Evolutionary conservation across 169 alveolate species (phyloP).

Genomic region (Cyclospora cayetanensis): DNA sequence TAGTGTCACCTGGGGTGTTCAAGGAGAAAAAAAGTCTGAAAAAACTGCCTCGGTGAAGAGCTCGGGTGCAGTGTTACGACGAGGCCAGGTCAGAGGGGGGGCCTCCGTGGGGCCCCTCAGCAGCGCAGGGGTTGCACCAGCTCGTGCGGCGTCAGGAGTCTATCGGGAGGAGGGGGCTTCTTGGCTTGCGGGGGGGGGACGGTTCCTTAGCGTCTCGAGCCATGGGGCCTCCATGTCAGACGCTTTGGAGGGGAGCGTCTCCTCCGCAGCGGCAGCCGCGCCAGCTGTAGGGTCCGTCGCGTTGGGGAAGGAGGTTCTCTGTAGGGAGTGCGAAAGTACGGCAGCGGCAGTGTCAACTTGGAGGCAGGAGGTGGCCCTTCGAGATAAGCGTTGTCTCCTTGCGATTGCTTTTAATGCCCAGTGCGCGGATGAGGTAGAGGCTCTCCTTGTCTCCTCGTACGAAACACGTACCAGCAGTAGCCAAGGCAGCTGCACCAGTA

Average conservation of each 20-base stretch:
- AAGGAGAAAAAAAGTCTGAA: neutral
- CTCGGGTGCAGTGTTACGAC: neutral
- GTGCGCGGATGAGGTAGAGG: neutral
- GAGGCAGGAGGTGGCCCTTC: neutral
- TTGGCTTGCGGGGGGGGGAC: too few species aligned
- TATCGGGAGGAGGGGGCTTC: too few species aligned
- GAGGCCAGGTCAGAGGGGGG: neutral
- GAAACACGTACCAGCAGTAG: neutral
- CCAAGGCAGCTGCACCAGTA: neutral
- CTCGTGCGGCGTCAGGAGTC: too few species aligned
- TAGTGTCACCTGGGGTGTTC: neutral
- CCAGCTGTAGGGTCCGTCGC: neutral
- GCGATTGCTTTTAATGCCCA: neutral
- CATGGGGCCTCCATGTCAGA: too few species aligned
- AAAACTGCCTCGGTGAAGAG: neutral
- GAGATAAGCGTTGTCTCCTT: neutral
- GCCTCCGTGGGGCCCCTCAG: neutral
- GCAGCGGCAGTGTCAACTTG: neutral
- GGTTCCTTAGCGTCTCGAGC: too few species aligned
- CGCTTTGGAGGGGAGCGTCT: neutral
- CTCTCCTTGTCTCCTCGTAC: neutral
- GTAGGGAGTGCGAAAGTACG: neutral
- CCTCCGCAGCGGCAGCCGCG: neutral
- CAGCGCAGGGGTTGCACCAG: neutral
- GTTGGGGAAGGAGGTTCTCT: neutral